Conservation (phyloP, 306 rosid genomes). For the Vigna radiata region DNA sequence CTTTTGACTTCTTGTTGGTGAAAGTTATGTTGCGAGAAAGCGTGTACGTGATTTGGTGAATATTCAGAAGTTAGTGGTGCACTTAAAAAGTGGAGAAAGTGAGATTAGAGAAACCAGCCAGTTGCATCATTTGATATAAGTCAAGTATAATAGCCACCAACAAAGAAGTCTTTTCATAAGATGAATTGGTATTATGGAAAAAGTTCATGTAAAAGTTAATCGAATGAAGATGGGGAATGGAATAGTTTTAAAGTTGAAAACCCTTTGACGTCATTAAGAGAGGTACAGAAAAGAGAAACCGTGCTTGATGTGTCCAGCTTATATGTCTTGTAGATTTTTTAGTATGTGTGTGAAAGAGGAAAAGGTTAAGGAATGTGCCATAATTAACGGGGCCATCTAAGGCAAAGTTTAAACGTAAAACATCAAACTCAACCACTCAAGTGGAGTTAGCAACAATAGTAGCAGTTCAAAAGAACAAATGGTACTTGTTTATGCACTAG, state of each 20-base stretch:
- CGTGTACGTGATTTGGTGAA: constrained; percentile 45
- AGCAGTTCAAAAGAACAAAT: background rate
- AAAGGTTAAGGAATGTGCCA: constrained; percentile 21
- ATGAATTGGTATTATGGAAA: background rate
- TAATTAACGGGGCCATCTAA: constrained; percentile 9
- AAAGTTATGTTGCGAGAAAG: constrained; percentile 56
- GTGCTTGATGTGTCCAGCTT: constrained; percentile 16
- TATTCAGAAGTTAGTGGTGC: constrained; percentile 51
- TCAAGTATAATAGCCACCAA: constrained; percentile 9
- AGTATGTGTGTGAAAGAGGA: constrained; percentile 33
- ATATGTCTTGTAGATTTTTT: constrained; percentile 10
- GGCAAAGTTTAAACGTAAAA: constrained; percentile 37
- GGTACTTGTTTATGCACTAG: background rate
- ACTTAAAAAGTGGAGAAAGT: constrained; percentile 47
- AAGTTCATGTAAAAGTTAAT: background rate
- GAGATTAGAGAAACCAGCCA: constrained; percentile 19
- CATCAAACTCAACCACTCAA: constrained; percentile 15
- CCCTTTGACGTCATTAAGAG: constrained; percentile 20
- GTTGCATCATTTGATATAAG: constrained; percentile 31
- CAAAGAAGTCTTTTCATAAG: constrained; percentile 1
- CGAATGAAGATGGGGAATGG: background rate
- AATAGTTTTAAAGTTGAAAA: constrained; percentile 19
- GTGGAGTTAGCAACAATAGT: constrained; percentile 12
- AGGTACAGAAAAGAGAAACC: background rate
- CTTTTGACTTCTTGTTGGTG: constrained; percentile 79